A percentile compares a stretch with the other conserved stretches of the same genome.
Evolutionary conservation across 345 rosid genomes (phyloP).

Genomic region (Salix arbutifolia): DNA sequence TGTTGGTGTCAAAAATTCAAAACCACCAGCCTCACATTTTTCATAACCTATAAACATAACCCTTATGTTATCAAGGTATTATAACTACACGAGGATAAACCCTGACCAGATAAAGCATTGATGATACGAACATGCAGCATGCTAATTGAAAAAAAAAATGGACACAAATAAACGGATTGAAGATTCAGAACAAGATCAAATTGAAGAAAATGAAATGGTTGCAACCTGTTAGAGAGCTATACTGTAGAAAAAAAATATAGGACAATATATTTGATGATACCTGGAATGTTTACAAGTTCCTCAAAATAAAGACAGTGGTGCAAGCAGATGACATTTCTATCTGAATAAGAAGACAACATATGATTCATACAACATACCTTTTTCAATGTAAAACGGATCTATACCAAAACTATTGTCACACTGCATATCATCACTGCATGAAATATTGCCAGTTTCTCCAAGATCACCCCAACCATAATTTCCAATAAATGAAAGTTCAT

Average conservation of each 20-base stretch:
- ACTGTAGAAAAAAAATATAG: background rate
- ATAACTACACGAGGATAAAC: background rate
- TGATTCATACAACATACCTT: conserved; percentile 41
- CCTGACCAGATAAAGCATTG: too few relatives aligned
- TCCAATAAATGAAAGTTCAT: conserved; percentile 50
- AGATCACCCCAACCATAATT: conserved; percentile 80
- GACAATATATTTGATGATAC: background rate
- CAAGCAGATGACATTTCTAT: background rate
- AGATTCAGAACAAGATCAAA: background rate
- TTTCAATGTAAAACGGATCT: conserved; percentile 68
- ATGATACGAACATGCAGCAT: background rate
- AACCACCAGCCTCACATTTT: conserved; percentile 50
- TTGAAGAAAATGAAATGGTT: background rate
- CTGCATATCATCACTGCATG: conserved; percentile 38
- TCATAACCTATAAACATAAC: conserved; percentile 40
- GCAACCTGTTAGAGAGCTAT: background rate
- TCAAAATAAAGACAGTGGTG: background rate
- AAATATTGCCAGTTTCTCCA: conserved; percentile 27
- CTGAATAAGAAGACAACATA: background rate
- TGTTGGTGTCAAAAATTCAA: conserved; percentile 88
- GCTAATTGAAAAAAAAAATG: background rate
- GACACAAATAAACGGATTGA: background rate
- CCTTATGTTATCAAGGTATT: background rate
- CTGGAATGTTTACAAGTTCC: background rate
- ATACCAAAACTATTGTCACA: conserved; percentile 58